Evolutionary conservation across 306 rosid genomes (phyloP).

Genomic region (Begonia masoniana): DNA sequence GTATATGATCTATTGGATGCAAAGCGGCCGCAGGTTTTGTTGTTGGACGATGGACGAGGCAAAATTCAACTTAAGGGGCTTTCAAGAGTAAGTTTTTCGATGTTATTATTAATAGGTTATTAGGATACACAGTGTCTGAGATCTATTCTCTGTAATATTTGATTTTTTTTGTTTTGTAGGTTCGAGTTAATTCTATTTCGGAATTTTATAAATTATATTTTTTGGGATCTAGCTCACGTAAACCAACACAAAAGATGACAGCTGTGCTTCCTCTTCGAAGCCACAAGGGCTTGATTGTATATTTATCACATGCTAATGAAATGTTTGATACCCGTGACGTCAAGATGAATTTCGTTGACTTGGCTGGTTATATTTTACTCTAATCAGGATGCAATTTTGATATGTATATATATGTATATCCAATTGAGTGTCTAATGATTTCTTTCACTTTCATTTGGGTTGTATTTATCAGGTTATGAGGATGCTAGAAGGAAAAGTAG

Average conservation of each 20-base stretch:
- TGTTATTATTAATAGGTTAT: neutral
- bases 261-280: constrained; percentile 31
- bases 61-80: constrained; percentile 77
- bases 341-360: constrained; percentile 76
- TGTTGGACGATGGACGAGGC: constrained; percentile 53
- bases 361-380: constrained; percentile 49
- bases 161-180: constrained; percentile 21
- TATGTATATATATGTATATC: neutral
- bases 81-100: constrained; percentile 32
- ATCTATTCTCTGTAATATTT: constrained; percentile 3
- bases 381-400: neutral
- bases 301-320: constrained; percentile 28
- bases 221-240: constrained; percentile 30
- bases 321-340: constrained; percentile 17
- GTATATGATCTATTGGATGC: constrained; percentile 59
- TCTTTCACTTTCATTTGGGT: neutral
- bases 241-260: constrained; percentile 32
- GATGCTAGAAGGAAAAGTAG: constrained; percentile 53
- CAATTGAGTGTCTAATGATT: neutral
- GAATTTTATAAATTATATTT: constrained; percentile 46
- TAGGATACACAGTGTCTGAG: neutral
- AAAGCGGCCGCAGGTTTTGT: constrained; percentile 37
- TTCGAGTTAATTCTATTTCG: constrained; percentile 39
- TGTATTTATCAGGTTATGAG: constrained; percentile 48
- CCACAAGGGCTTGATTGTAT: constrained; percentile 64